Conservation (phyloP, 176 grass and related monocot genomes). For the Zea mays region Zm-B73-REFERENCE-NAM-5.0 NC_050098.1:65122501-65123000, state of each 20-base stretch:
- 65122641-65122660: background rate
- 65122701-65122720: slow-evolving; percentile 1
- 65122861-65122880: slow-evolving; percentile 75
- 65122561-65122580: slow-evolving; percentile 6
- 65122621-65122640: background rate
- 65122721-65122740: slow-evolving; percentile 17
- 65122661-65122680: slow-evolving; percentile 19
- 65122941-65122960: slow-evolving; percentile 17
- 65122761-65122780: slow-evolving; percentile 71
- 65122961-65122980: background rate
- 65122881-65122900: slow-evolving; percentile 87
- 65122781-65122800: slow-evolving; percentile 94
- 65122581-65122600: slow-evolving; percentile 3
- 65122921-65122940: slow-evolving; percentile 29
- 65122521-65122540: background rate
- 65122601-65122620: background rate
- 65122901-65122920: slow-evolving; percentile 93
- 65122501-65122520: background rate
- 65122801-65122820: slow-evolving; percentile 87
- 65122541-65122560: background rate
- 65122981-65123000: slow-evolving; percentile 2
- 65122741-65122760: slow-evolving; percentile 33
- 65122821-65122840: slow-evolving; percentile 59
- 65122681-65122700: slow-evolving; percentile 3
- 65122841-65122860: slow-evolving; percentile 90